Percentiles rank a stretch among this genome's conserved stretches.
Evolutionary conservation across 352 stramenopile species (phyloP).

Genomic region (Globisporangium yorkense): DNA sequence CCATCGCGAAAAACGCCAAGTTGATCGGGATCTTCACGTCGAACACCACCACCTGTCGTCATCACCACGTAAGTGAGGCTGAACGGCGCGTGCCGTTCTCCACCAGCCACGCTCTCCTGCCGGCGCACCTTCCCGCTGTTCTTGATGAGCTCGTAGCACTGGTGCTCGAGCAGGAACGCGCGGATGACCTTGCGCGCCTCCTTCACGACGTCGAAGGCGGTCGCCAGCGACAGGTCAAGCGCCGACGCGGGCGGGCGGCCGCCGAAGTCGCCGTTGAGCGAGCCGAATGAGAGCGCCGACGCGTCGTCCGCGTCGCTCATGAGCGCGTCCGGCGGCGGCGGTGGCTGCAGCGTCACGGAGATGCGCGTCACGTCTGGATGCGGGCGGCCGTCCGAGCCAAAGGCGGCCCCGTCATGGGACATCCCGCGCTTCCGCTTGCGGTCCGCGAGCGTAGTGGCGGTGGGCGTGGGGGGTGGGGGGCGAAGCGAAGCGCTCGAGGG

Average conservation of each 20-base stretch:
- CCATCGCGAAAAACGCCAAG: conserved; percentile 97
- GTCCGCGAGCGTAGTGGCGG: conserved; percentile 26
- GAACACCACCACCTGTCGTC: conserved; percentile 91
- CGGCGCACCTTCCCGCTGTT: conserved; percentile 86
- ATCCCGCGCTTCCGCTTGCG: conserved; percentile 58
- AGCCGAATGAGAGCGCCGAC: conserved; percentile 18
- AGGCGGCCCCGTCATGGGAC: conserved; percentile 53
- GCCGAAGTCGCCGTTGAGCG: conserved; percentile 20
- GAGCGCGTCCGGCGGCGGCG: conserved; percentile 18
- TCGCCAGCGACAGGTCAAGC: conserved; percentile 38
- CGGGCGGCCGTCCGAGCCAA: conserved; percentile 28
- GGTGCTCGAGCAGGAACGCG: conserved; percentile 84
- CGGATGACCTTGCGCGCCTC: conserved; percentile 81
- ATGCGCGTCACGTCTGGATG: conserved; percentile 17
- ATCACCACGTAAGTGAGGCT: not conserved
- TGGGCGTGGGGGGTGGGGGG: not conserved
- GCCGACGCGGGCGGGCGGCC: conserved; percentile 24
- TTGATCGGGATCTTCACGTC: conserved; percentile 99
- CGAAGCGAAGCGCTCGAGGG: not conserved
- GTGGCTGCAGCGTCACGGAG: conserved; percentile 18
- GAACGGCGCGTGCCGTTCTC: too few species aligned
- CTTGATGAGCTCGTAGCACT: conserved; percentile 96
- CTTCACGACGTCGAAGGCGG: conserved; percentile 61
- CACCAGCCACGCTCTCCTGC: not conserved
- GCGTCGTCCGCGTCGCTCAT: conserved; percentile 23